Base-by-base conservation (phyloP, 345 rosid genomes). In the Gossypium herbaceum region DNA sequence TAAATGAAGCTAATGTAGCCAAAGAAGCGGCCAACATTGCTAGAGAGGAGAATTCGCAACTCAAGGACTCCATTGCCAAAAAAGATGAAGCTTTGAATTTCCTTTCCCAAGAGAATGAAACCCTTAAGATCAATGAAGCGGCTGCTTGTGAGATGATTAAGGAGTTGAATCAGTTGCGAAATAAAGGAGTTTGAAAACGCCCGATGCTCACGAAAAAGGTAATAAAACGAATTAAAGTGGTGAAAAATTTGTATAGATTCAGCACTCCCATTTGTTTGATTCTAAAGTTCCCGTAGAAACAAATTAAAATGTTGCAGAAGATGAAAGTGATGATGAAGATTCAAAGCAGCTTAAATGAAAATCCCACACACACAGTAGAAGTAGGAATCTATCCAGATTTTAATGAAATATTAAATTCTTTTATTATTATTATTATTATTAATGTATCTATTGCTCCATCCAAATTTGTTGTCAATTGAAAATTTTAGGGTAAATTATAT, bases 11-110 rank as follows among this genome's bases (percentile, higher is more conserved):
- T 19, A 95, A 86, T 61, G 91, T 84, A 1, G 94, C 99, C 0
- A 95, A 91, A 83, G 99, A 88, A 80, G 98, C 98, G 2, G 93
- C 93, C 1, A 87, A 77, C 57, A 87, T 91, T 2, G 98, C 97
- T 0, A 82, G 82, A 56, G 86, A 80, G 0, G 97, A 94, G 79
- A 94, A 92, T 48, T 86, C 92, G 43, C 90, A 91, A 63, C 84
- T 94, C 73, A 87, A 91, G 75, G 98, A 91, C 52, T 54, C 76
- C 41, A 57, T 89, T 47, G 76, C 83, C 3, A 86, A 88, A 24
- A 95, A 89, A 70, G 96, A 95, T 34, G 88, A 87, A 11, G 92
- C 94, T 2, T 2, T 93, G 69, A 67, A 85, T 2, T 87, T 89
- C 74, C 83, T 92, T 43, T 71, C 81, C 27, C 79, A 45, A 6